A percentile compares a stretch with the other conserved stretches of the same genome.
These are phyloP conservation scores for Zoysia matrella DNA, from an alignment of 202 grass and related monocot species.

Conservation along the genomic window DNA sequence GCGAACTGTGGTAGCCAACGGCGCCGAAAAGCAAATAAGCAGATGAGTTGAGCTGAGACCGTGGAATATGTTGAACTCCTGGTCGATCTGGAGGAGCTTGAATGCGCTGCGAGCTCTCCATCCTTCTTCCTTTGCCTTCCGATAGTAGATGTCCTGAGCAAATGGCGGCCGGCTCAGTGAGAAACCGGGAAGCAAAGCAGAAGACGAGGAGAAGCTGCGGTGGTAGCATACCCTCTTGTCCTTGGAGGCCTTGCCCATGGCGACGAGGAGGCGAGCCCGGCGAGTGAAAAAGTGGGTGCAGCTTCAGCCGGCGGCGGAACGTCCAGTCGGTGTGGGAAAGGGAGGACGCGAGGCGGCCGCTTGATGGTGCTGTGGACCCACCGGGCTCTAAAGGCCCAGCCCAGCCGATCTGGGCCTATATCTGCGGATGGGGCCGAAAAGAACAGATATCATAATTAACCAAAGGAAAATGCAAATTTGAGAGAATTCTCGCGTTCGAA, in stretches of 20 bases:
- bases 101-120: constrained; percentile 93
- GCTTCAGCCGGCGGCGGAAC: not conserved
- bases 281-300: not conserved
- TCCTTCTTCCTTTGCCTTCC: constrained; percentile 88
- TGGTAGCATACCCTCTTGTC: constrained; percentile 62
- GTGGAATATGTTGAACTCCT: constrained; percentile 84
- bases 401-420: not conserved
- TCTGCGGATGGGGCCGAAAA: too few species aligned
- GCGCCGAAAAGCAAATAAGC: not conserved
- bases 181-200: not conserved
- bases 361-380: not conserved
- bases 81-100: constrained; percentile 88
- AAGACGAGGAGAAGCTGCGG: not conserved
- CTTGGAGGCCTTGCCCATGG: constrained; percentile 80
- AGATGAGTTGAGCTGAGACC: constrained; percentile 42
- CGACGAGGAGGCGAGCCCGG: not conserved
- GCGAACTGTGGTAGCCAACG: not conserved
- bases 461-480: too few species aligned
- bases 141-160: constrained; percentile 81
- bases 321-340: not conserved
- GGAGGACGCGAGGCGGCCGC: not conserved
- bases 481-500: too few species aligned
- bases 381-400: not conserved
- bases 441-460: too few species aligned
- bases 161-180: not conserved